Conservation (phyloP, 257 asterid species). For the Phtheirospermum japonicum region DNA sequence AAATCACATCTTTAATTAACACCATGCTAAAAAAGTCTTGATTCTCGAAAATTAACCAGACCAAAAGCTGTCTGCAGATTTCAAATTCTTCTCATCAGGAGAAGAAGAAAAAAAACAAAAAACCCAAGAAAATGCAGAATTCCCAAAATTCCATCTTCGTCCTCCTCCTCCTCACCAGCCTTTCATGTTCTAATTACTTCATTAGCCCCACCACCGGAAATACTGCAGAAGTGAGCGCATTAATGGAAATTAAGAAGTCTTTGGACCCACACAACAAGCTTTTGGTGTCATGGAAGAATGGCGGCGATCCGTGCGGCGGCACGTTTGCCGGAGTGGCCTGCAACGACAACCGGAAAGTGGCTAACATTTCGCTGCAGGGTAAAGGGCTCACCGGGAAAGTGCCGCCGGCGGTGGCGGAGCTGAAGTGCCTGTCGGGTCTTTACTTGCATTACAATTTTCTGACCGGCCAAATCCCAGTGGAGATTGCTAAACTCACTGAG, state of each 20-base stretch:
- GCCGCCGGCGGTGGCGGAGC: slow-evolving; percentile 82
- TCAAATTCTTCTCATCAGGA: slow-evolving; percentile 2
- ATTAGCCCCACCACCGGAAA: slow-evolving; percentile 38
- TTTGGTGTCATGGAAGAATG: slow-evolving; percentile 63
- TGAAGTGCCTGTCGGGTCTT: slow-evolving; percentile 77
- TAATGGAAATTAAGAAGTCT: slow-evolving; percentile 73
- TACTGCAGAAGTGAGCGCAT: slow-evolving; percentile 62
- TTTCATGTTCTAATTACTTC: slow-evolving; percentile 33
- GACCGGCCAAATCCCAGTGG: slow-evolving; percentile 76
- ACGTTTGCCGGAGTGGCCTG: slow-evolving; percentile 76
- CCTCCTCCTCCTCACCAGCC: slow-evolving; percentile 19
- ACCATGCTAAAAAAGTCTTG: background rate
- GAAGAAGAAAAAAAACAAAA: background rate
- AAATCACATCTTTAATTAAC: background rate
- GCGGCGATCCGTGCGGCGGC: slow-evolving; percentile 80
- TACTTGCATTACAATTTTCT: slow-evolving; percentile 80
- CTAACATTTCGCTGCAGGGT: slow-evolving; percentile 60
- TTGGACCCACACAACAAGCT: slow-evolving; percentile 66
- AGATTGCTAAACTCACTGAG: slow-evolving; percentile 79
- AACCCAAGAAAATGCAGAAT: slow-evolving; percentile 33
- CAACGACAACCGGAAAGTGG: slow-evolving; percentile 78
- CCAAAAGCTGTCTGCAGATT: background rate
- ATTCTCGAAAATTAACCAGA: slow-evolving; percentile 3
- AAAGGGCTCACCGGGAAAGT: slow-evolving; percentile 74
- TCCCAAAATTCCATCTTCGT: slow-evolving; percentile 22